Evolutionary conservation across 2,329 filamentous ascomycete species (phyloP).

Genomic region (Ophiostoma montium): DNA sequence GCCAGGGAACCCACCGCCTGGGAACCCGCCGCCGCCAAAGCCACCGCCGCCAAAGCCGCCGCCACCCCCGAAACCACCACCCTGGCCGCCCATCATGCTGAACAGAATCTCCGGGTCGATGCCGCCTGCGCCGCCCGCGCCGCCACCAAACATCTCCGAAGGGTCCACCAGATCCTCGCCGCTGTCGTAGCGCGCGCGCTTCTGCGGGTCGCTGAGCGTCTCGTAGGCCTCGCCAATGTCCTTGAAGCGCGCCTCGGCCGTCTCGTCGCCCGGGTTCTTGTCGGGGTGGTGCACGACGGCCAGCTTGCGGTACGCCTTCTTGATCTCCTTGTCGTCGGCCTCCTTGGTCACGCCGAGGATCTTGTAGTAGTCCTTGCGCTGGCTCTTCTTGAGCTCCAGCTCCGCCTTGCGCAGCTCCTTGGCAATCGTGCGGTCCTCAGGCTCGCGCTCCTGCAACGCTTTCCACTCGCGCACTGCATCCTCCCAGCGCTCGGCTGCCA

Average conservation of each 20-base stretch:
- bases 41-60: constrained; percentile 33
- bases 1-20: constrained; percentile 31
- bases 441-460: constrained; percentile 67
- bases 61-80: constrained; percentile 31
- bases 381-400: constrained; percentile 92
- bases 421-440: constrained; percentile 62
- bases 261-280: constrained; percentile 81
- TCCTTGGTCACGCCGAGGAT: constrained; percentile 82
- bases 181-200: constrained; percentile 79
- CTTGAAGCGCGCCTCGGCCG: constrained; percentile 88
- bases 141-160: constrained; percentile 66
- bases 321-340: constrained; percentile 72
- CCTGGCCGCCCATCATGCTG: constrained; percentile 64
- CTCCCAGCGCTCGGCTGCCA: constrained; percentile 80
- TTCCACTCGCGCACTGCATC: constrained; percentile 84
- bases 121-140: constrained; percentile 47
- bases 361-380: constrained; percentile 98
- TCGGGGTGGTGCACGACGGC: constrained; percentile 92
- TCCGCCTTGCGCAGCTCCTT: constrained; percentile 85
- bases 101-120: constrained; percentile 70
- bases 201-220: constrained; percentile 86
- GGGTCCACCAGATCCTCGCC: constrained; percentile 85
- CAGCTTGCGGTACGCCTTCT: constrained; percentile 91
- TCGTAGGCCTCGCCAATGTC: constrained; percentile 97
- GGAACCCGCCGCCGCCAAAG: constrained; percentile 27